phyloP scores from a whole-genome alignment of 148 eudicot species.

The Amaranthus hypochondriacus region DNA sequence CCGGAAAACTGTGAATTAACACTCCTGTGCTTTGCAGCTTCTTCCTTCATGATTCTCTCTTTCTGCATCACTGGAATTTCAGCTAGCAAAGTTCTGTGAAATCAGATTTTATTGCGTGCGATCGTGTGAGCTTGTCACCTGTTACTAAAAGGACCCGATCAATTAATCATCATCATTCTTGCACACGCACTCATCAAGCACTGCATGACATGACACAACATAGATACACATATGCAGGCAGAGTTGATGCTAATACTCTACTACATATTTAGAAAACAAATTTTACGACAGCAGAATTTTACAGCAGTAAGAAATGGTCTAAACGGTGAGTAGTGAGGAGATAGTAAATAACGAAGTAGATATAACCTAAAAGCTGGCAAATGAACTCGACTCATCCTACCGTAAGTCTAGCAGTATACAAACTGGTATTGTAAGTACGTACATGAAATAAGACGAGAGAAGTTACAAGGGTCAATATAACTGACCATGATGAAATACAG shows the following conservation, averaged over 20 bases:
- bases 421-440: constrained; percentile 8
- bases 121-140: no score
- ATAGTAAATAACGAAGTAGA: neutral
- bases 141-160: no score
- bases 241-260: neutral
- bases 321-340: neutral
- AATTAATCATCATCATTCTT: neutral
- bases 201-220: neutral
- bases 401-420: constrained; percentile 12
- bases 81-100: neutral
- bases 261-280: neutral
- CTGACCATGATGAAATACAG: constrained; percentile 23
- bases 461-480: constrained; percentile 22
- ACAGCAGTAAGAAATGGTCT: neutral
- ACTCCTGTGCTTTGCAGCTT: constrained; percentile 3
- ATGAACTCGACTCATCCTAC: constrained; percentile 3
- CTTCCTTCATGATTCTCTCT: neutral
- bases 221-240: neutral
- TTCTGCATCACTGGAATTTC: constrained; percentile 12
- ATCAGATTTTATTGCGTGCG: constrained; percentile 4
- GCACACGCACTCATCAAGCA: neutral
- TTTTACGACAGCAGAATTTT: neutral
- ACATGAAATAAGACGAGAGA: neutral
- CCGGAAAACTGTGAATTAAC: constrained; percentile 1
- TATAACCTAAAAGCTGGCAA: neutral